Percentiles rank a stretch among this genome's conserved stretches.
Evolutionary conservation across 2,329 filamentous ascomycete species (phyloP).

Genomic region (Colletotrichum cordylinicola): DNA sequence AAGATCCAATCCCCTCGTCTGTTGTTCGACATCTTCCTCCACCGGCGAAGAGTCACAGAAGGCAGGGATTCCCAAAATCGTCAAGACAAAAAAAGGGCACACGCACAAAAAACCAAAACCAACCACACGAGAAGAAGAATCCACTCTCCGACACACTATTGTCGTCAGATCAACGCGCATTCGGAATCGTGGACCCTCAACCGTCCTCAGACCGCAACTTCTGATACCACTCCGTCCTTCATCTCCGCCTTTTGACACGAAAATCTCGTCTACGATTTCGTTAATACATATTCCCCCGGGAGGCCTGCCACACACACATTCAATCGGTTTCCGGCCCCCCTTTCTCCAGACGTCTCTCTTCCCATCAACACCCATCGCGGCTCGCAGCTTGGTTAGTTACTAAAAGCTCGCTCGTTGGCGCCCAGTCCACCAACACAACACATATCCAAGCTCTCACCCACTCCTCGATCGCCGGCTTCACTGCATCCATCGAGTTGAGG

Average conservation of each 20-base stretch:
- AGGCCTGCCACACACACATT: neutral
- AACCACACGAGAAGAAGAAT: neutral
- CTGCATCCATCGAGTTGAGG: neutral
- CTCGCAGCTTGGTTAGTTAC: constrained; percentile 17
- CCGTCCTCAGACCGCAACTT: constrained; percentile 13
- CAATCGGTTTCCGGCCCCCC: neutral
- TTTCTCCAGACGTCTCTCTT: neutral
- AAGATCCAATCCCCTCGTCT: neutral
- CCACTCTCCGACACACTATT: constrained; percentile 5
- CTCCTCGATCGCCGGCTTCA: neutral
- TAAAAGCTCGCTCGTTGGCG: constrained; percentile 19
- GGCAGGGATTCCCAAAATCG: neutral
- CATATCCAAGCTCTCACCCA: neutral
- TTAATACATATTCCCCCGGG: neutral
- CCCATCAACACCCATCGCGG: neutral
- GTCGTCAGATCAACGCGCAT: constrained; percentile 17
- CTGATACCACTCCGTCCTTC: neutral
- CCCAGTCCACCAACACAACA: neutral
- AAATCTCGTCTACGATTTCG: constrained; percentile 11
- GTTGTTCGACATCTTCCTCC: neutral
- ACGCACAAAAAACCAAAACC: neutral
- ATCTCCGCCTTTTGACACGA: constrained; percentile 10
- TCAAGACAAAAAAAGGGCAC: neutral
- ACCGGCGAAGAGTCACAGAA: neutral
- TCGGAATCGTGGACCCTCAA: neutral